Evolutionary conservation across 805 yeast genomes (phyloP), one percentile per base, ranked within the genome.

Genomic region (Groenewaldozyma tartarivorans): DNA sequence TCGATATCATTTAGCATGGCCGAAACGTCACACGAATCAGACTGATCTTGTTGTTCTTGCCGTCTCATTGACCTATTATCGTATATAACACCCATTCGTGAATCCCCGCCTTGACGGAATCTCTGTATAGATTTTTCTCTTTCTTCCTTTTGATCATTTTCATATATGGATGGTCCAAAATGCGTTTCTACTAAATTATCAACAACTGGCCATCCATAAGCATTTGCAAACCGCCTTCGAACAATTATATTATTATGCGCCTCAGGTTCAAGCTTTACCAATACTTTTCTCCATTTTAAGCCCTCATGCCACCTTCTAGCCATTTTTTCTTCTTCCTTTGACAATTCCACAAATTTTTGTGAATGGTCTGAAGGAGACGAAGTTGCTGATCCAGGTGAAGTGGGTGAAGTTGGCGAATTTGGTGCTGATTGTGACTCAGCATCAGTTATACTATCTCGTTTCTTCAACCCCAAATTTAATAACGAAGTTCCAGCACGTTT

Each of bases 201-300:
- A n/a, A 90, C 69, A 0, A 86, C 95, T 1, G 83, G 85, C 92
- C 96, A 86, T 1, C 98, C 98, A 61, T 81, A 88, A 0, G 96
- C 92, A 61, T 90, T 90, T 4, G 94, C 80, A 66, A 84, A 92
- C 46, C 84, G 64, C 49, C 98, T 69, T 47, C 98, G 67, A 1
- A 90, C 97, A 20, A 85, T 70, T 21, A 92, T 87, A 54, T 87
- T 90, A 54, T 90, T 90, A 56, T 90, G 98, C 0, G 98, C 96
- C 58, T 90, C 98, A 0, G 96, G 96, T 48, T 77, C 74, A 48
- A 92, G 63, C 33, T 77, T 77, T 1, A 88, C 95, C 20, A 92
- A 62, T 2, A 92, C 95, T 60, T 90, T 90, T 34, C 96, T 66
- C 98, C 98, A 90, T 13, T 75, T 60, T 80, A 86, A 74, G 7